Percentiles rank a stretch among this genome's conserved stretches.
These are phyloP conservation scores for Yamadazyma paraphyllophila DNA, from an alignment of 805 yeast genomes.

Conservation along the genomic window DNA sequence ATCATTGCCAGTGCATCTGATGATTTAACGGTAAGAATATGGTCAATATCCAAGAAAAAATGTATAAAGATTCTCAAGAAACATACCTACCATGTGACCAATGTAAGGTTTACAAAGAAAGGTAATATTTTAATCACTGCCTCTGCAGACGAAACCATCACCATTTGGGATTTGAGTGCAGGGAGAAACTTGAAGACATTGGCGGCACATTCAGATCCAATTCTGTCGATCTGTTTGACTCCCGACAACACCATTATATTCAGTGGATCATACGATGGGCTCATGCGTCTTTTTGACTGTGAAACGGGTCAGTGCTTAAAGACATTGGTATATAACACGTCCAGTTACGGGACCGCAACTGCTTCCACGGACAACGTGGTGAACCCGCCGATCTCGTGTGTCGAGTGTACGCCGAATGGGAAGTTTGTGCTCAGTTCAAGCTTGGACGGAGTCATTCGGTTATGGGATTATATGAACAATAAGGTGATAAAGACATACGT, in stretches of 20 bases:
- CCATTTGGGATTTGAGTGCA: conserved; percentile 80
- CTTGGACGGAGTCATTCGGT: conserved; percentile 70
- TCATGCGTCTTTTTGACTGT: conserved; percentile 84
- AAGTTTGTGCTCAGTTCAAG: conserved; percentile 74
- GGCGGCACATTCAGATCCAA: conserved; percentile 92
- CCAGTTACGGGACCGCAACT: conserved; percentile 57
- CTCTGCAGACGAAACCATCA: conserved; percentile 85
- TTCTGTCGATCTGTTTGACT: conserved; percentile 69
- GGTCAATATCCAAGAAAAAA: conserved; percentile 56
- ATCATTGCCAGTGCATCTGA: conserved; percentile 84
- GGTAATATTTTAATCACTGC: conserved; percentile 82
- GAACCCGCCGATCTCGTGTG: conserved; percentile 71
- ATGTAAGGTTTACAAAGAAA: conserved; percentile 64
- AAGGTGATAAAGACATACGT: conserved; percentile 72
- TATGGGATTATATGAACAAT: conserved; percentile 87
- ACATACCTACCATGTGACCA: conserved; percentile 82
- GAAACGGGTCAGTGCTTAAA: conserved; percentile 89
- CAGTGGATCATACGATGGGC: conserved; percentile 88
- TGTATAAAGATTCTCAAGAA: conserved; percentile 57
- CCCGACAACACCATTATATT: conserved; percentile 79
- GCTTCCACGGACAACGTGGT: conserved; percentile 51
- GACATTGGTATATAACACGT: conserved; percentile 74
- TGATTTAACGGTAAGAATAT: conserved; percentile 74
- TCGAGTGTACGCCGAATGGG: conserved; percentile 76
- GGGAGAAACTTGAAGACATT: conserved; percentile 74